Evolutionary conservation across 306 rosid genomes (phyloP).

Genomic region (Acmispon strigosus): DNA sequence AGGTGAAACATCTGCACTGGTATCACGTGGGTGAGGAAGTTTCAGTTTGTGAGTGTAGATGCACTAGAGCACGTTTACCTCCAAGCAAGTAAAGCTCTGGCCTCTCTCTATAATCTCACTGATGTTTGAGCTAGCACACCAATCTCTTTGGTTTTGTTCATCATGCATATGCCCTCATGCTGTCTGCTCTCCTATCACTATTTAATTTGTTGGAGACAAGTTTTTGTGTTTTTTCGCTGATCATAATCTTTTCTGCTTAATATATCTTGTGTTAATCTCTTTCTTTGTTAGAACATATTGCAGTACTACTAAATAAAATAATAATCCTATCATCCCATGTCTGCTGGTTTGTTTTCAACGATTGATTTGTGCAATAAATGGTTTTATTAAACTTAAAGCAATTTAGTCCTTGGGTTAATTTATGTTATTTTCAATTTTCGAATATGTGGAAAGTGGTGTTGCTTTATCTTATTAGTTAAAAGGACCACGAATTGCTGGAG

Average conservation of each 20-base stretch:
- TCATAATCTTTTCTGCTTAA: not conserved
- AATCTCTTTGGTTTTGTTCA: conserved; percentile 12
- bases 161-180: not conserved
- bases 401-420: not conserved
- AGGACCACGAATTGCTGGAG: conserved; percentile 1
- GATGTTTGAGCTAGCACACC: conserved; percentile 10
- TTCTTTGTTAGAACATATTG: conserved; percentile 11
- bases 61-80: conserved; percentile 86
- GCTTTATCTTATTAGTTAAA: not conserved
- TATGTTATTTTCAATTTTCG: conserved; percentile 12
- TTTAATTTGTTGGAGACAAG: not conserved
- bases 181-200: not conserved
- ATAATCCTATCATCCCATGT: conserved; percentile 9
- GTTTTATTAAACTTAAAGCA: conserved; percentile 9
- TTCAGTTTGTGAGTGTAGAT: conserved; percentile 89
- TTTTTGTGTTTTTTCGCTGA: not conserved
- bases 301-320: not conserved
- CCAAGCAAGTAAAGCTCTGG: conserved; percentile 79
- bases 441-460: not conserved
- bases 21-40: conserved; percentile 57
- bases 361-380: not conserved
- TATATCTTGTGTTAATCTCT: conserved; percentile 1
- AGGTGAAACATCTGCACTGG: conserved; percentile 99
- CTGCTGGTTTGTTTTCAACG: not conserved
- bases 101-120: conserved; percentile 9